Evolutionary conservation across 768 basidiomycete genomes (phyloP).

Genomic region (Lentinula sp.): DNA sequence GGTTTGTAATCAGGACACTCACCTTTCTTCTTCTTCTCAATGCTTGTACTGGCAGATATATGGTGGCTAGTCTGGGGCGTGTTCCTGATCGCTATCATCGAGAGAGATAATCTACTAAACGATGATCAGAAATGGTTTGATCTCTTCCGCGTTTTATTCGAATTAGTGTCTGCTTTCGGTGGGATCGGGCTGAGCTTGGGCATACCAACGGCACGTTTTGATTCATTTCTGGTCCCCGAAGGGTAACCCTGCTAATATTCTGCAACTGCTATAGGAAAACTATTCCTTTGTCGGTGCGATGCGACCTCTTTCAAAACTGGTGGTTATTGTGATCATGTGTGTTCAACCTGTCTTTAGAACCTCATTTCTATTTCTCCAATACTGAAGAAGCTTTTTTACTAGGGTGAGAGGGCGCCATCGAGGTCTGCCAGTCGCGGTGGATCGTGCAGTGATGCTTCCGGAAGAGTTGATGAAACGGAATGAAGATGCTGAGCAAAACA

Average conservation of each 20-base stretch:
- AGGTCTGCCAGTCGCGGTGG: constrained; percentile 62
- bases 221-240: background rate
- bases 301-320: constrained; percentile 61
- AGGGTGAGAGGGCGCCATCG: constrained; percentile 69
- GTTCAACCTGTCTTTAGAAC: constrained; percentile 2
- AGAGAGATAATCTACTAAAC: constrained; percentile 52
- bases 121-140: constrained; percentile 59
- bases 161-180: constrained; percentile 62
- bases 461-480: constrained; percentile 11
- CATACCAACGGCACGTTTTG: constrained; percentile 32
- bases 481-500: background rate
- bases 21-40: background rate
- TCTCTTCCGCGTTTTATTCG: constrained; percentile 49
- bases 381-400: background rate
- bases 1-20: constrained; percentile 24
- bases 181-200: constrained; percentile 70
- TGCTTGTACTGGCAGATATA: constrained; percentile 39
- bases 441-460: constrained; percentile 37
- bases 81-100: constrained; percentile 67
- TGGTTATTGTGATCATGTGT: constrained; percentile 67
- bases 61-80: constrained; percentile 80
- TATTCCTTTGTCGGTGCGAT: constrained; percentile 61
- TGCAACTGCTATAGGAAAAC: constrained; percentile 33
- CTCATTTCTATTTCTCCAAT: background rate
- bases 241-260: no score